Conservation (phyloP, 805 yeast species). For the Wickerhamomyces chaumierensis region DNA sequence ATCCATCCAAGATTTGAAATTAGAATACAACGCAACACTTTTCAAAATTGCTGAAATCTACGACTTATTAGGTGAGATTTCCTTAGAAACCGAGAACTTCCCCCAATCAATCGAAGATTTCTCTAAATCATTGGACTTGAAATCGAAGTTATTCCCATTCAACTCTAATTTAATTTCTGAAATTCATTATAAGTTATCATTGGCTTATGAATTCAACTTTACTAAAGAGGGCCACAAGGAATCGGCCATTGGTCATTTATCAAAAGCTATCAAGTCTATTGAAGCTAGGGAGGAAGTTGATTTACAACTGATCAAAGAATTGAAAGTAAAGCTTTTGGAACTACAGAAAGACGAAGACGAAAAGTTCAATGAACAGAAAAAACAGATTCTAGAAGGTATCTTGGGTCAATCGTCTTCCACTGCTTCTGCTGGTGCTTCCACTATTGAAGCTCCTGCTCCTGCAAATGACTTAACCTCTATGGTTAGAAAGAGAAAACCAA, state of each 20-base stretch:
- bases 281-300: slow-evolving; percentile 27
- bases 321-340: slow-evolving; percentile 45
- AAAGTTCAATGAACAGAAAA: slow-evolving; percentile 37
- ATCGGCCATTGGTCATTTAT: slow-evolving; percentile 43
- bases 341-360: slow-evolving; percentile 39
- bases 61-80: slow-evolving; percentile 79
- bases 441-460: slow-evolving; percentile 16
- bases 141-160: slow-evolving; percentile 37
- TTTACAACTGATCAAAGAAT: slow-evolving; percentile 41
- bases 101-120: slow-evolving; percentile 68
- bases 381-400: slow-evolving; percentile 43
- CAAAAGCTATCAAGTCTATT: slow-evolving; percentile 40
- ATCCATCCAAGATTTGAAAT: slow-evolving; percentile 12
- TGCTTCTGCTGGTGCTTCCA: slow-evolving; percentile 15
- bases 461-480: slow-evolving; percentile 48
- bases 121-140: slow-evolving; percentile 40
- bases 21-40: slow-evolving; percentile 20
- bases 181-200: slow-evolving; percentile 68
- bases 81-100: slow-evolving; percentile 83
- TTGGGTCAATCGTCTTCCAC: slow-evolving; percentile 31
- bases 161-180: slow-evolving; percentile 56
- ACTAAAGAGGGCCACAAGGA: slow-evolving; percentile 36
- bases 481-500: slow-evolving; percentile 44
- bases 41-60: slow-evolving; percentile 61
- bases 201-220: slow-evolving; percentile 65